Evolutionary conservation across 345 rosid genomes (phyloP).

Genomic region (Syzygium jambos): DNA sequence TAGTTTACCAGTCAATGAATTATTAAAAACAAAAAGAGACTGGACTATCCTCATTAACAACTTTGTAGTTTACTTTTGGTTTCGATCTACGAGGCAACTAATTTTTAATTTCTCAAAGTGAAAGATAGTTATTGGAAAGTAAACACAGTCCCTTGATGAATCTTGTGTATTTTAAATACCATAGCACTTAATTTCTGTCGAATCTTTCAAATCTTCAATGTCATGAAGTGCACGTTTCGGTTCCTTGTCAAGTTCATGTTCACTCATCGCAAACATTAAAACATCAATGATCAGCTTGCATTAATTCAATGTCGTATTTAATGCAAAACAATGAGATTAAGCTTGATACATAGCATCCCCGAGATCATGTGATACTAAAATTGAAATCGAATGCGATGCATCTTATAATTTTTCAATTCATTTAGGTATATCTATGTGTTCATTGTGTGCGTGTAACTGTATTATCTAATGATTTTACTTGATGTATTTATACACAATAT

Average conservation of each 20-base stretch:
- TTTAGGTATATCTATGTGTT: neutral
- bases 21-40: too few relatives aligned
- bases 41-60: too few relatives aligned
- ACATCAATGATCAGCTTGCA: rapidly evolving
- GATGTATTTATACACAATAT: neutral
- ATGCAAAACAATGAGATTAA: neutral
- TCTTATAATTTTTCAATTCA: neutral
- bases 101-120: too few relatives aligned
- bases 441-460: rapidly evolving
- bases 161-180: too few relatives aligned
- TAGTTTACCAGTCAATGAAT: too few relatives aligned
- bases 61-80: too few relatives aligned
- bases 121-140: too few relatives aligned
- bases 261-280: neutral
- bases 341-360: neutral
- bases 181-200: neutral
- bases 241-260: neutral
- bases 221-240: neutral
- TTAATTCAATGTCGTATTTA: neutral
- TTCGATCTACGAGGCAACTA: too few relatives aligned
- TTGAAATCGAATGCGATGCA: neutral
- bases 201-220: neutral
- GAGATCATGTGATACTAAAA: neutral
- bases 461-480: neutral
- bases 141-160: too few relatives aligned